These are phyloP conservation scores for Copromyces sp. DNA, from an alignment of 495 filamentous ascomycete genomes.

Conservation along the genomic window DNA sequence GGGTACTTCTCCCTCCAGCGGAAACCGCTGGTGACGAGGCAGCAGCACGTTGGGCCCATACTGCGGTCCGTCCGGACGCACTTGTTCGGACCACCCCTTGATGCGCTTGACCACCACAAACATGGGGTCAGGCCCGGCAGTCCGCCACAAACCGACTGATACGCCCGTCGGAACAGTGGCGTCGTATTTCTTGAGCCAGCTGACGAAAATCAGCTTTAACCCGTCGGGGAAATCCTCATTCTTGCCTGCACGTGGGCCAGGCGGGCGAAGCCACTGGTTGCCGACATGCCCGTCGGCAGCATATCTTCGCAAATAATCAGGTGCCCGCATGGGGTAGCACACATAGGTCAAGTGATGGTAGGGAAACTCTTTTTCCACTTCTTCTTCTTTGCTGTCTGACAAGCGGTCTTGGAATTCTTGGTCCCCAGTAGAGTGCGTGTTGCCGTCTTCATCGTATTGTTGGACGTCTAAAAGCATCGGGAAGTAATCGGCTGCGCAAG, in stretches of 20 bases:
- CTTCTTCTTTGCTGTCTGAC: not conserved
- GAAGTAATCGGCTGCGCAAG: not conserved
- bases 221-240: not conserved
- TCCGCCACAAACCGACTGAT: not conserved
- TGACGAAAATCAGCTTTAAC: not conserved
- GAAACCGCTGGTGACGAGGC: not conserved
- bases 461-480: not conserved
- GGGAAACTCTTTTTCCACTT: not conserved
- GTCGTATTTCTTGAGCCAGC: not conserved
- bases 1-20: accelerated
- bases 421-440: not conserved
- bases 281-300: not conserved
- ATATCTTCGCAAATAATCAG: not conserved
- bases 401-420: not conserved
- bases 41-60: no score
- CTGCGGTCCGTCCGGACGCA: not conserved
- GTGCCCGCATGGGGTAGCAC: not conserved
- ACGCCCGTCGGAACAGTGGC: not conserved
- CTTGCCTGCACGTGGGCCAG: no score
- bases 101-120: not conserved
- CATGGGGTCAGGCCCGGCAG: not conserved
- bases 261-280: not conserved
- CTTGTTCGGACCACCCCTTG: not conserved
- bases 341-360: not conserved
- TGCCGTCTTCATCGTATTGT: no score